phyloP scores from a whole-genome alignment of 352 stramenopile species.

The Phytophthora kernoviae region DNA sequence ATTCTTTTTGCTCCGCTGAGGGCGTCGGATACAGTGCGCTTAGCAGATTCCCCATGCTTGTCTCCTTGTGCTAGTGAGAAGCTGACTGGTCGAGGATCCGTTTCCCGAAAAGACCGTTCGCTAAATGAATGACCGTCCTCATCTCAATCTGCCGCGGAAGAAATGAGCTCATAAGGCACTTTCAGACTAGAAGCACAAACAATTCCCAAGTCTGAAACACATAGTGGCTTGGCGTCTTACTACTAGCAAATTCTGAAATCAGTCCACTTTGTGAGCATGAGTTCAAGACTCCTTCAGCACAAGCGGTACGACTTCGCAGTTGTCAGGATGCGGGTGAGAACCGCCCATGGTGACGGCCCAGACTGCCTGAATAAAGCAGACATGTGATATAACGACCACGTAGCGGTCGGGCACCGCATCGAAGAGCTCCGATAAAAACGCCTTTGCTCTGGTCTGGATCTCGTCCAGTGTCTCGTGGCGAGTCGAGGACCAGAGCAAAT shows the following conservation, averaged over 20 bases:
- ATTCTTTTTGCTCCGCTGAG: conserved; percentile 16
- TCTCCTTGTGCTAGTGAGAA: background rate
- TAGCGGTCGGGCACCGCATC: conserved; percentile 48
- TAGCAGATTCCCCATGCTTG: conserved; percentile 24
- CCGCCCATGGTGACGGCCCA: conserved; percentile 47
- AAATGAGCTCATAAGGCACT: no score
- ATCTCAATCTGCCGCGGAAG: no score
- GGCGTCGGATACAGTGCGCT: conserved; percentile 7
- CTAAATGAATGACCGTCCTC: no score
- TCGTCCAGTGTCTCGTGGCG: conserved; percentile 65
- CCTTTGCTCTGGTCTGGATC: conserved; percentile 46
- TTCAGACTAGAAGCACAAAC: no score
- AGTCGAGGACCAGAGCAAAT: conserved; percentile 56
- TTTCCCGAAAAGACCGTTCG: no score
- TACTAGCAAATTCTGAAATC: no score
- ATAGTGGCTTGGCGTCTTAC: no score
- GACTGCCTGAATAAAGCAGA: conserved; percentile 66
- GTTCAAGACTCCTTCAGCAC: conserved; percentile 24
- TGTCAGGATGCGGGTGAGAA: conserved; percentile 35
- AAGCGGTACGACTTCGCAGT: conserved; percentile 52
- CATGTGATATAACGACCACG: conserved; percentile 67
- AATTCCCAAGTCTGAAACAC: no score
- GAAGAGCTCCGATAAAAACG: conserved; percentile 59
- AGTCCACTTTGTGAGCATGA: no score
- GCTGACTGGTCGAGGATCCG: background rate